Conservation (phyloP, 2,329 filamentous ascomycete species). For the Stagonosporopsis rhizophila region DNA sequence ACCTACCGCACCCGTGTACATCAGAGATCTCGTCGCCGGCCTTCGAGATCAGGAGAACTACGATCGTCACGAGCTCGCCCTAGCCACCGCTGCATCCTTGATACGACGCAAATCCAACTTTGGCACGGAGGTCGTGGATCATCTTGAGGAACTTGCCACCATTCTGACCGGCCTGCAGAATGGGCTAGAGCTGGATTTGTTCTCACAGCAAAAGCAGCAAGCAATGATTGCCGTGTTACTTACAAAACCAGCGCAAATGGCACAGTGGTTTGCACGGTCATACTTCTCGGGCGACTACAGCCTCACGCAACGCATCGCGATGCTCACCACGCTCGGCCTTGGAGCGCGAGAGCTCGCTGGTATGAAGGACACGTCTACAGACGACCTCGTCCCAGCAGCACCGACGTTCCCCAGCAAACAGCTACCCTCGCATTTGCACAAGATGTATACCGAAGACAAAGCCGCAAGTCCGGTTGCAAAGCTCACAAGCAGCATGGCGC, state of each 20-base stretch:
- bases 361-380: constrained; percentile 64
- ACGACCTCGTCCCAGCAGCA: constrained; percentile 48
- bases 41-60: constrained; percentile 83
- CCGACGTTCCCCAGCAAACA: constrained; percentile 78
- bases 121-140: constrained; percentile 85
- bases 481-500: constrained; percentile 72
- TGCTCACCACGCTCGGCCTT: constrained; percentile 83
- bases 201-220: constrained; percentile 77
- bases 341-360: constrained; percentile 86
- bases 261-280: constrained; percentile 80
- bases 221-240: constrained; percentile 83
- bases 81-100: constrained; percentile 77
- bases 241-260: constrained; percentile 78
- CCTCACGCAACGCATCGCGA: constrained; percentile 78
- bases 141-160: constrained; percentile 80
- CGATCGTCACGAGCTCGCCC: constrained; percentile 80
- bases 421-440: constrained; percentile 76
- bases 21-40: constrained; percentile 81
- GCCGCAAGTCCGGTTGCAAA: constrained; percentile 67
- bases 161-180: constrained; percentile 83
- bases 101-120: constrained; percentile 90
- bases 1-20: constrained; percentile 84
- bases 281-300: constrained; percentile 95
- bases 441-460: constrained; percentile 64
- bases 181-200: constrained; percentile 76